Evolutionary conservation across 1,139 yeast genomes (phyloP).

Genomic region (Maudiozyma humilis): DNA sequence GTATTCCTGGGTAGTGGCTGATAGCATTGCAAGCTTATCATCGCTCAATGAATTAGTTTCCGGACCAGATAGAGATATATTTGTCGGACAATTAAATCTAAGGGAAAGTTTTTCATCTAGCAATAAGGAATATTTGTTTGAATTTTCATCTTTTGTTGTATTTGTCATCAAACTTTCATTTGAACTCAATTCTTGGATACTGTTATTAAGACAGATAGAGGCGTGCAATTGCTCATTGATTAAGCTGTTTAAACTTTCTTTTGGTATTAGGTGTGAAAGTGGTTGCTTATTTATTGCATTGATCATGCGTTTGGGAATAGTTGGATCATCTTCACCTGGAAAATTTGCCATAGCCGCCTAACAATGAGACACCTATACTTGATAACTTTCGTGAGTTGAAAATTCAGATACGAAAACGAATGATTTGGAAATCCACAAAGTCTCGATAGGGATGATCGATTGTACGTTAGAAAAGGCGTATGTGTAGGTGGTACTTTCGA

Average conservation of each 20-base stretch:
- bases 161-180: conserved; percentile 2
- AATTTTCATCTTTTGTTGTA: neutral
- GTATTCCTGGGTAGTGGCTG: conserved; percentile 7
- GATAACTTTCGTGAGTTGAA: no score
- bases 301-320: conserved; percentile 23
- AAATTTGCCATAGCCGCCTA: conserved; percentile 28
- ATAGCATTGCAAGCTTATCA: neutral
- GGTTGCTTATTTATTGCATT: conserved; percentile 26
- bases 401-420: no score
- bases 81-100: neutral
- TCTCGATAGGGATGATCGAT: no score
- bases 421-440: no score
- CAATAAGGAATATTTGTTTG: neutral
- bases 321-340: conserved; percentile 25
- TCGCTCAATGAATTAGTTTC: no score
- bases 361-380: no score
- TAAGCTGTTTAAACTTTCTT: conserved; percentile 18
- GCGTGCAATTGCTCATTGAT: conserved; percentile 13
- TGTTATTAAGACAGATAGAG: conserved; percentile 8
- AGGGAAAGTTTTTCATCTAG: neutral
- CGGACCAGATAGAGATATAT: neutral
- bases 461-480: no score
- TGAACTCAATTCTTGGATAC: conserved; percentile 9
- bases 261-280: conserved; percentile 26
- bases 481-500: no score